Percentiles rank a stretch among this genome's conserved stretches.
These are phyloP conservation scores for Trichoderma gamsii DNA, from an alignment of 495 filamentous ascomycete species.

Conservation along the genomic window DNA sequence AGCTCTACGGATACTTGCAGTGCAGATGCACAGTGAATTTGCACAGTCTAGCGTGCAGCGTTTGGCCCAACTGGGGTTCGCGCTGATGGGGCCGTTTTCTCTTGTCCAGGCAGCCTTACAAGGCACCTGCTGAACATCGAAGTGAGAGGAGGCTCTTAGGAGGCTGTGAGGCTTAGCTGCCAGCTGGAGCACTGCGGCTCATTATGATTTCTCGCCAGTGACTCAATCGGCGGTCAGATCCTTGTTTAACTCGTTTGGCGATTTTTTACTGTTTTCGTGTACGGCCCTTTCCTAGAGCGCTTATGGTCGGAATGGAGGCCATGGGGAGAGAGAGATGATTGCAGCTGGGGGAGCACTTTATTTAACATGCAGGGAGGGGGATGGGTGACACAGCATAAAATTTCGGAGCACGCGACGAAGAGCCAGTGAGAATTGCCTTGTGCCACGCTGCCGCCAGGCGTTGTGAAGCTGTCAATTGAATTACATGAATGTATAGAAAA, in stretches of 20 bases:
- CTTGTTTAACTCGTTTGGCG: background rate
- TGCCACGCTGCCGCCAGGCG: no score
- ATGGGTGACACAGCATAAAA: no score
- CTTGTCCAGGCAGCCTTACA: constrained; percentile 6
- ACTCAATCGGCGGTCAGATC: background rate
- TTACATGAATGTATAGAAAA: no score
- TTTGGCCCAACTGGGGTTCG: background rate
- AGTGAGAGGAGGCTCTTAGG: background rate
- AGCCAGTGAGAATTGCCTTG: no score
- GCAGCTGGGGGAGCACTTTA: no score
- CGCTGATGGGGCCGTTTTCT: background rate
- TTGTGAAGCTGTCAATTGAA: no score
- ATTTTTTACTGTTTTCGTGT: no score
- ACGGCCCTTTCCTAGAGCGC: background rate
- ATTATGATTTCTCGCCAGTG: no score
- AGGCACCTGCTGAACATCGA: background rate
- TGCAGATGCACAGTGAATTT: no score
- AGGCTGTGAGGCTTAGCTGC: background rate
- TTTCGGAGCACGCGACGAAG: no score
- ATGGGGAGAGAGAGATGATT: background rate
- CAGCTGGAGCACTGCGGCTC: background rate
- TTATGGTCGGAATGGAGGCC: background rate
- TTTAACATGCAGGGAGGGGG: no score
- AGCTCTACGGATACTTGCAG: no score
- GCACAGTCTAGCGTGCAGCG: background rate